Conservation (phyloP, 129 eudicot species). For the Chrysanthemum lavandulifolium region DNA sequence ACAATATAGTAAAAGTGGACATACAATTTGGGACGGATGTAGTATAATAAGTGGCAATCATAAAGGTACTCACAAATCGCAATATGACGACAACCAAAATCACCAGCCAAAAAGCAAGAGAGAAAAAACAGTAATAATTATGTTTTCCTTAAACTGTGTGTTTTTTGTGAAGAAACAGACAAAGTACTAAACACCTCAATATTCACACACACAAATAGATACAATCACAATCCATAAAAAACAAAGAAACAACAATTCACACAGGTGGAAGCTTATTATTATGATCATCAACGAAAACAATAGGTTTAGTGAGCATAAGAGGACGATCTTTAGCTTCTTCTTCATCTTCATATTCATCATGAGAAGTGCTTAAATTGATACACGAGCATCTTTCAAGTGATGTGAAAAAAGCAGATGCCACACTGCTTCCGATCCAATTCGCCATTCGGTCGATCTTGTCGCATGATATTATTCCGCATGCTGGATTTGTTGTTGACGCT, state of each 20-base stretch:
- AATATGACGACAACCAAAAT: too few species aligned
- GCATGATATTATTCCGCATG: conserved; percentile 39
- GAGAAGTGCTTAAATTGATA: conserved; percentile 61
- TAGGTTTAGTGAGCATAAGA: conserved; percentile 48
- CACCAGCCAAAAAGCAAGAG: too few species aligned
- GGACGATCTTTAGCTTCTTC: conserved; percentile 72
- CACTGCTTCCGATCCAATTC: conserved; percentile 65
- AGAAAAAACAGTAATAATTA: too few species aligned
- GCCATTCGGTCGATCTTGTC: conserved; percentile 62
- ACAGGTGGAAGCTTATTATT: conserved; percentile 33
- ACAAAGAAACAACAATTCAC: background rate
- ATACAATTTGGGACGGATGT: too few species aligned
- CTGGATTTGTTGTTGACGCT: background rate
- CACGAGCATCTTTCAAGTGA: conserved; percentile 82
- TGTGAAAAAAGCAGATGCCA: conserved; percentile 72
- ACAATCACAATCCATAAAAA: background rate
- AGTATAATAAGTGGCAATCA: too few species aligned
- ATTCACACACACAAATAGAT: background rate
- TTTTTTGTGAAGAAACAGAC: too few species aligned
- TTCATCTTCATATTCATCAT: conserved; percentile 45
- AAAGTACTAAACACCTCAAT: too few species aligned
- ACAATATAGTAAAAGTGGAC: too few species aligned
- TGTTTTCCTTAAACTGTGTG: too few species aligned
- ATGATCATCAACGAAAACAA: conserved; percentile 30
- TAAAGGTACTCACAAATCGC: too few species aligned